phyloP scores from a whole-genome alignment of 2,329 filamentous ascomycete species.

The Neonectria faginata region DNA sequence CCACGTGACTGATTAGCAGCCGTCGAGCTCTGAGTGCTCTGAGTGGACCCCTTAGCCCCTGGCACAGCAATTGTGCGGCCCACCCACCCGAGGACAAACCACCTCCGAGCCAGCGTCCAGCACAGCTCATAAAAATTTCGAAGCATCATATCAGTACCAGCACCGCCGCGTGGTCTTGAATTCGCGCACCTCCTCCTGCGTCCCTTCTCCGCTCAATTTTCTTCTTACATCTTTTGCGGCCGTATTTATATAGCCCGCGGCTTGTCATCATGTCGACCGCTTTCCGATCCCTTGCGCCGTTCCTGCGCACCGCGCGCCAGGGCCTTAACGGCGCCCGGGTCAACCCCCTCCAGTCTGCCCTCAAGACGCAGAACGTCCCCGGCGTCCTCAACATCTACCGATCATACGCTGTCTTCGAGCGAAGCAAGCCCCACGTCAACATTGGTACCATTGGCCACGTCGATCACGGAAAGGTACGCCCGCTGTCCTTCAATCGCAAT shows the following conservation, averaged over 20 bases:
- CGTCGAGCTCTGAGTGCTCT: slow-evolving; percentile 37
- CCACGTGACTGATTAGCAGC: slow-evolving; percentile 42
- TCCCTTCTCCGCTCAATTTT: slow-evolving; percentile 36
- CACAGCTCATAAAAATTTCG: slow-evolving; percentile 54
- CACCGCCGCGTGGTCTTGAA: slow-evolving; percentile 41
- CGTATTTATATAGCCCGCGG: slow-evolving; percentile 42
- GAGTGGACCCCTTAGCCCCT: slow-evolving; percentile 37
- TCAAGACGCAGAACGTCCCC: slow-evolving; percentile 71
- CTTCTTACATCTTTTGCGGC: slow-evolving; percentile 43
- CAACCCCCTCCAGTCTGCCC: slow-evolving; percentile 81
- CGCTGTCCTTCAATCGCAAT: slow-evolving; percentile 13
- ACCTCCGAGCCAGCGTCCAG: slow-evolving; percentile 32
- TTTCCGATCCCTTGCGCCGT: slow-evolving; percentile 80
- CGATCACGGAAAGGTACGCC: slow-evolving; percentile 94
- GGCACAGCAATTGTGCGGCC: slow-evolving; percentile 30
- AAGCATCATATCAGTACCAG: slow-evolving; percentile 44
- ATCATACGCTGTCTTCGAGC: slow-evolving; percentile 80
- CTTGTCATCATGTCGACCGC: slow-evolving; percentile 79
- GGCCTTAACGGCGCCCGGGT: slow-evolving; percentile 76
- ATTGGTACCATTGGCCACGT: slow-evolving; percentile 99
- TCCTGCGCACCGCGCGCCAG: slow-evolving; percentile 84
- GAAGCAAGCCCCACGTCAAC: slow-evolving; percentile 97
- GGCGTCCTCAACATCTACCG: slow-evolving; percentile 74
- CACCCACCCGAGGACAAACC: slow-evolving; percentile 38
- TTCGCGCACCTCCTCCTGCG: slow-evolving; percentile 31